phyloP scores from a whole-genome alignment of 1,284 basidiomycete species.

The Fistulinella cinereoalba region DNA sequence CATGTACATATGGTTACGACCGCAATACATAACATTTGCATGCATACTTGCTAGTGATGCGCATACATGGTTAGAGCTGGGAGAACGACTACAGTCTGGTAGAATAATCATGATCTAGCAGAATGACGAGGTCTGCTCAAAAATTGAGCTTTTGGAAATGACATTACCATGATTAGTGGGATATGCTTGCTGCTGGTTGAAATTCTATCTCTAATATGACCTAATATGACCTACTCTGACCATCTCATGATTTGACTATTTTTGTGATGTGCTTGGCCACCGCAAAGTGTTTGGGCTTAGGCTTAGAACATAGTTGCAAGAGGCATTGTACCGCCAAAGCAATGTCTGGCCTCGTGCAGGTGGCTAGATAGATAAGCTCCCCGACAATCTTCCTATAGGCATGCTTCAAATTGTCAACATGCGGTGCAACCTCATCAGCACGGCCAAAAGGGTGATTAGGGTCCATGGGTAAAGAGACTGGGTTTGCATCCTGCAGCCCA shows the following conservation, averaged over 20 bases:
- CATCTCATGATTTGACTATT: neutral
- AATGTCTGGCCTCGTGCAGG: neutral
- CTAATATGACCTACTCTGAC: neutral
- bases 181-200: neutral
- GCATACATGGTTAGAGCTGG: neutral
- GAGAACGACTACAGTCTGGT: neutral
- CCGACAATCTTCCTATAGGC: constrained; percentile 1
- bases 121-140: neutral
- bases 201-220: neutral
- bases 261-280: too few species aligned
- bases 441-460: neutral
- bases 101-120: neutral
- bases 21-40: neutral
- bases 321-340: too few species aligned
- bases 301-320: too few species aligned
- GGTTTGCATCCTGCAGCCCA: neutral
- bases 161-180: neutral
- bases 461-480: constrained; percentile 4
- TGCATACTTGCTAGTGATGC: neutral
- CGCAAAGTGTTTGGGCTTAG: too few species aligned
- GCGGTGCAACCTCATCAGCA: neutral
- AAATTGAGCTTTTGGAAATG: neutral
- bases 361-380: constrained; percentile 4
- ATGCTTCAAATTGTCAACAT: neutral
- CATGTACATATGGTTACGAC: neutral